Conservation (phyloP, 169 alveolate genomes). For the Cryptosporidium felis region DNA sequence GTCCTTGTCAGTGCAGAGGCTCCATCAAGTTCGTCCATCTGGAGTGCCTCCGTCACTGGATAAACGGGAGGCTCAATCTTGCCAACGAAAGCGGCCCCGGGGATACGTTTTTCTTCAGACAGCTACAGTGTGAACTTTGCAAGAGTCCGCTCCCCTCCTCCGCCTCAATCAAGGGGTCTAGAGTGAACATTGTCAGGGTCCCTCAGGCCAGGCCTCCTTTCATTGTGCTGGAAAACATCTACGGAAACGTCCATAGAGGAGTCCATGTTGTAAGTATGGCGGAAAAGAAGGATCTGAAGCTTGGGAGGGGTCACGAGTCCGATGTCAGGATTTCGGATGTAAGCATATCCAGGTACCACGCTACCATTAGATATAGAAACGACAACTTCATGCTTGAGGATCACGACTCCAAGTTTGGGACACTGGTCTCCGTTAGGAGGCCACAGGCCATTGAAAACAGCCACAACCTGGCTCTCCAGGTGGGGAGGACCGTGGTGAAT, state of each 20-base stretch:
- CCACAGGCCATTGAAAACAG: conserved; percentile 74
- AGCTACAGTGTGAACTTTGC: conserved; percentile 86
- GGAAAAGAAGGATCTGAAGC: conserved; percentile 80
- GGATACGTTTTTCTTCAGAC: conserved; percentile 79
- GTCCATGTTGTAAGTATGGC: conserved; percentile 83
- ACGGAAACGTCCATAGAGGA: conserved; percentile 81
- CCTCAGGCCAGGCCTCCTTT: conserved; percentile 88
- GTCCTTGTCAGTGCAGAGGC: conserved; percentile 93
- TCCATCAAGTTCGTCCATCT: conserved; percentile 93
- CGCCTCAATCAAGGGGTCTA: conserved; percentile 77
- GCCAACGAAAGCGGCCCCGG: conserved; percentile 74
- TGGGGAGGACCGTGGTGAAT: conserved; percentile 79
- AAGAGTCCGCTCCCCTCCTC: conserved; percentile 83
- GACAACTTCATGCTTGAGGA: conserved; percentile 94
- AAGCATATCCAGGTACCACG: conserved; percentile 96
- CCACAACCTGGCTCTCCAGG: conserved; percentile 73
- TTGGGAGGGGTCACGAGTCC: conserved; percentile 98
- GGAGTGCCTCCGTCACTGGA: conserved; percentile 94
- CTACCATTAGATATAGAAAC: conserved; percentile 88
- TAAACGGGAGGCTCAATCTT: conserved; percentile 86
- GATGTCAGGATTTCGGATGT: conserved; percentile 97
- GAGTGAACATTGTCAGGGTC: conserved; percentile 81
- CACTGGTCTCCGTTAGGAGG: conserved; percentile 90
- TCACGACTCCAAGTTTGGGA: conserved; percentile 97
- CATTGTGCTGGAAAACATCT: conserved; percentile 87